Conservation (phyloP, 169 alveolate species). For the Cryptosporidium ubiquitum region DNA sequence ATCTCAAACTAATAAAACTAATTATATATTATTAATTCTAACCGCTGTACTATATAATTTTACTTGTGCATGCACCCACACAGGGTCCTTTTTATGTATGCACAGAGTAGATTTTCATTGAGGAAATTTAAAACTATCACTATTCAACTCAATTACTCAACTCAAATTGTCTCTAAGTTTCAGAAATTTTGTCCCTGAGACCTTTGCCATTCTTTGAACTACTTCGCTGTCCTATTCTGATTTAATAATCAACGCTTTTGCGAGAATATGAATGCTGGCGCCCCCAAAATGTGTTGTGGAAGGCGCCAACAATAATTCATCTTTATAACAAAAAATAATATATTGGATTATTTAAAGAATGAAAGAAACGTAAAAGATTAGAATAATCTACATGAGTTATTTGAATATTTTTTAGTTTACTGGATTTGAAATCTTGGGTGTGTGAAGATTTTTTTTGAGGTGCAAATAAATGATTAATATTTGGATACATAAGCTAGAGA, state of each 20-base stretch:
- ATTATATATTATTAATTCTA: background rate
- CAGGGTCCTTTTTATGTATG: background rate
- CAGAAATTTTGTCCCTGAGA: background rate
- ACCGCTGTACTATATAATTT: background rate
- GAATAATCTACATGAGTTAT: background rate
- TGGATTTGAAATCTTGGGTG: background rate
- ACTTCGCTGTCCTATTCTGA: background rate
- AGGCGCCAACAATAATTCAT: background rate
- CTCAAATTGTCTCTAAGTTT: background rate
- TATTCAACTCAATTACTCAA: no score
- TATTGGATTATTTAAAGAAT: background rate
- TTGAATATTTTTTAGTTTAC: background rate
- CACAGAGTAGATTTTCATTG: background rate
- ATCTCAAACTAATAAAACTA: background rate
- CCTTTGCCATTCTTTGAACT: background rate
- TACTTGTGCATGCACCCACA: slow-evolving; percentile 42
- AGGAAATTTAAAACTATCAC: background rate
- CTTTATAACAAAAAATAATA: no score
- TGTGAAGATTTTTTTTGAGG: background rate
- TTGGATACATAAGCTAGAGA: background rate
- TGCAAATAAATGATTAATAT: background rate
- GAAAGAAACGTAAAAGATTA: background rate
- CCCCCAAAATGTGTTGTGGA: background rate
- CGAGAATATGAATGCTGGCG: background rate
- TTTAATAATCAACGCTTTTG: background rate